A percentile compares a stretch with the other conserved stretches of the same genome.
Conservation (phyloP, 2,329 filamentous ascomycete species). For the Penicillium concentricum region DNA sequence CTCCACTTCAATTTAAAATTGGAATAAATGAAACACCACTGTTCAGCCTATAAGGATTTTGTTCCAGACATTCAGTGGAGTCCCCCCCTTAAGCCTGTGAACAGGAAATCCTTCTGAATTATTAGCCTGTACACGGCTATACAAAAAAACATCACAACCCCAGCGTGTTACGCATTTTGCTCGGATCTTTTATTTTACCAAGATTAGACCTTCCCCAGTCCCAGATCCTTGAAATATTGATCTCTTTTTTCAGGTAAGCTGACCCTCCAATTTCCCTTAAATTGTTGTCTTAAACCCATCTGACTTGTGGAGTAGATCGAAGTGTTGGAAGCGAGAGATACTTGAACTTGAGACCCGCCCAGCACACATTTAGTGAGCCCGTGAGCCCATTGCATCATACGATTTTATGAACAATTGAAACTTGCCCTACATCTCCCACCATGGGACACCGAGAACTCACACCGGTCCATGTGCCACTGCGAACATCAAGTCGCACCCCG, state of each 20-base stretch:
- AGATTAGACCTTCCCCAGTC: background rate
- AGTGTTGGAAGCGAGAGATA: constrained; percentile 1
- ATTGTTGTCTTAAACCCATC: background rate
- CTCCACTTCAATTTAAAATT: constrained; percentile 12
- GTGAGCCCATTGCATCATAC: background rate
- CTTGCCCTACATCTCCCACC: background rate
- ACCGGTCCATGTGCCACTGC: constrained; percentile 23
- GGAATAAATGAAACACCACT: constrained; percentile 19
- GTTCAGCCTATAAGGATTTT: constrained; percentile 7
- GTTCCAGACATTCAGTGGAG: constrained; percentile 4
- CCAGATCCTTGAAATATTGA: background rate
- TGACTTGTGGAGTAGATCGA: constrained; percentile 13
- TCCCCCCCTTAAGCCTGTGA: constrained; percentile 16
- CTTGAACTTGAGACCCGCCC: constrained; percentile 2
- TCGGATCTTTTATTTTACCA: background rate
- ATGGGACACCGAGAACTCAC: constrained; percentile 16
- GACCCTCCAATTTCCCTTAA: background rate
- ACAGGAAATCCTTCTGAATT: background rate
- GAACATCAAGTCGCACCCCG: constrained; percentile 21
- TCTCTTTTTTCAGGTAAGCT: background rate
- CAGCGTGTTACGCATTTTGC: background rate
- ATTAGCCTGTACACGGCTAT: background rate
- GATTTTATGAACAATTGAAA: constrained; percentile 10
- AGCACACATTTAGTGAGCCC: background rate
- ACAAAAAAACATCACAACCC: background rate